phyloP scores from a whole-genome alignment of 352 stramenopile genomes.

The Phytophthora europaea region DNA sequence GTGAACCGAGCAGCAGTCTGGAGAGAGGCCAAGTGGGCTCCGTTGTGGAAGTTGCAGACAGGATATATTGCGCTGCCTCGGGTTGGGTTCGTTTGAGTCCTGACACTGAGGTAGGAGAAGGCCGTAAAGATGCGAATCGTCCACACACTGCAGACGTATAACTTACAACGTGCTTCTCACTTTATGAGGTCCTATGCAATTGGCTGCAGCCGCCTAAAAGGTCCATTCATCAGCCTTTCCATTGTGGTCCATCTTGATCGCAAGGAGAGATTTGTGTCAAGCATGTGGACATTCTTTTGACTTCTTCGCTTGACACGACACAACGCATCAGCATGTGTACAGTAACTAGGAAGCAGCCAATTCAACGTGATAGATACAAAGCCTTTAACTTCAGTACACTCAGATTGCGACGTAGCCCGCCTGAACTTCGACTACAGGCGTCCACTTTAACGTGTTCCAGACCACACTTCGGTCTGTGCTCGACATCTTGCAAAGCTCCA shows the following conservation, averaged over 20 bases:
- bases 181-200: background rate
- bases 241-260: background rate
- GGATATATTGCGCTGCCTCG: background rate
- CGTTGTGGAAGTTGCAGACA: background rate
- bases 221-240: background rate
- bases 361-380: background rate
- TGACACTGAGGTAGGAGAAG: background rate
- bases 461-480: constrained; percentile 2
- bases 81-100: background rate
- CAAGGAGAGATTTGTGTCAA: background rate
- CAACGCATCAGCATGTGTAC: background rate
- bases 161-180: background rate
- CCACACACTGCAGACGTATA: background rate
- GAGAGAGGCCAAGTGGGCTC: background rate
- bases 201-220: background rate
- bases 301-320: background rate
- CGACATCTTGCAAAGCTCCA: constrained; percentile 3
- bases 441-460: constrained; percentile 17
- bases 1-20: background rate
- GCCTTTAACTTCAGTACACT: background rate
- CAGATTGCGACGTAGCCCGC: constrained; percentile 8
- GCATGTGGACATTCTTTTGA: background rate
- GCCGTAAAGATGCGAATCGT: background rate
- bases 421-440: constrained; percentile 9
- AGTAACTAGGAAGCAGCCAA: background rate